Evolutionary conservation across 2,329 filamentous ascomycete genomes (phyloP).

Genomic region (Botrytis sinoallii): DNA sequence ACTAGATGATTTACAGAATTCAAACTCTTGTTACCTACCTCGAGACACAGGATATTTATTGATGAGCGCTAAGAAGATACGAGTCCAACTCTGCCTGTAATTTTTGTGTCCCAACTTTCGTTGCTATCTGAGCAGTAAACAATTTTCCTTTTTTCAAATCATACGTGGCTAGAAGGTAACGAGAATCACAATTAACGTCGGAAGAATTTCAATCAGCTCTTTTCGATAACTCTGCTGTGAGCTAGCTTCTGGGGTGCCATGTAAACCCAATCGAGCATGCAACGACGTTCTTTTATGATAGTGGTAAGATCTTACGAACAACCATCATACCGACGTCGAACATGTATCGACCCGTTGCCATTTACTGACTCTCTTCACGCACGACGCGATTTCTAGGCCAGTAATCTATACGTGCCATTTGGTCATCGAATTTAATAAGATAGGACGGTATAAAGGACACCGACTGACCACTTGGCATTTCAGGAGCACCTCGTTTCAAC

Average conservation of each 20-base stretch:
- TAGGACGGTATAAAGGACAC: background rate
- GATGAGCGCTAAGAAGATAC: too few species aligned
- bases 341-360: accelerated
- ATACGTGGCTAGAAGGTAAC: too few species aligned
- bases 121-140: too few species aligned
- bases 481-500: background rate
- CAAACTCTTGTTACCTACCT: too few species aligned
- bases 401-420: background rate
- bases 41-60: too few species aligned
- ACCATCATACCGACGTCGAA: accelerated
- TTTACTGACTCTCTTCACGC: background rate
- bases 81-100: too few species aligned
- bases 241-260: background rate
- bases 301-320: accelerated
- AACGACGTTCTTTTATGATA: background rate
- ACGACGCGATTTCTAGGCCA: background rate
- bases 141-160: too few species aligned
- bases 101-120: too few species aligned
- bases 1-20: too few species aligned
- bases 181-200: too few species aligned
- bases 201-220: too few species aligned
- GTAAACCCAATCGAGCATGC: background rate
- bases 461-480: background rate
- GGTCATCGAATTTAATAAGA: background rate
- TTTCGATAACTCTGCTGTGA: background rate